Conservation (phyloP, 2,329 filamentous ascomycete species). For the Colletotrichum truncatum region DNA sequence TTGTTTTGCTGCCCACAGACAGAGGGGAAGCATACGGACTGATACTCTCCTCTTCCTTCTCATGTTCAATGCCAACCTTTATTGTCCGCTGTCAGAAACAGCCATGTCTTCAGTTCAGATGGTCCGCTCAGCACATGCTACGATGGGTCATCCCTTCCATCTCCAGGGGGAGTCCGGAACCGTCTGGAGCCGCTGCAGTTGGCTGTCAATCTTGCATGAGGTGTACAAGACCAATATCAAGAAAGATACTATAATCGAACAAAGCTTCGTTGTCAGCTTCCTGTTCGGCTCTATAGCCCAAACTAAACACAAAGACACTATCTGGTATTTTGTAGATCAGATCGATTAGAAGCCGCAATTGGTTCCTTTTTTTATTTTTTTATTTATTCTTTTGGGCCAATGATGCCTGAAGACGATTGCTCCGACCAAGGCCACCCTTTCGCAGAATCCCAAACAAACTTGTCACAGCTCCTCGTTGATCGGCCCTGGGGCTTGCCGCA, state of each 20-base stretch:
- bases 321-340: neutral
- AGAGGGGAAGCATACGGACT: neutral
- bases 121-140: neutral
- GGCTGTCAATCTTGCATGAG: conserved; percentile 27
- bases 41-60: neutral
- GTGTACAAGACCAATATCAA: neutral
- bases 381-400: neutral
- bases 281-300: neutral
- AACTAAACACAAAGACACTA: neutral
- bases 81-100: neutral
- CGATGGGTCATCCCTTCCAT: conserved; percentile 18
- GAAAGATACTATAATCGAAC: too few species aligned
- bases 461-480: conserved; percentile 27
- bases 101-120: neutral
- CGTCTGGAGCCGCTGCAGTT: conserved; percentile 8
- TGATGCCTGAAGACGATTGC: neutral
- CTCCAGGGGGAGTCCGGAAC: conserved; percentile 1
- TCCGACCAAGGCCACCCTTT: conserved; percentile 14
- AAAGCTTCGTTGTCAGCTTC: neutral
- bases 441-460: conserved; percentile 27
- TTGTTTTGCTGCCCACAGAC: neutral
- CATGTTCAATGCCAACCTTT: neutral
- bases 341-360: neutral
- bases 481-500: conserved; percentile 5
- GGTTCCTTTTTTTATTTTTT: too few species aligned